Evolutionary conservation across 495 filamentous ascomycete species (phyloP).

Genomic region (Hyaloscypha variabilis): DNA sequence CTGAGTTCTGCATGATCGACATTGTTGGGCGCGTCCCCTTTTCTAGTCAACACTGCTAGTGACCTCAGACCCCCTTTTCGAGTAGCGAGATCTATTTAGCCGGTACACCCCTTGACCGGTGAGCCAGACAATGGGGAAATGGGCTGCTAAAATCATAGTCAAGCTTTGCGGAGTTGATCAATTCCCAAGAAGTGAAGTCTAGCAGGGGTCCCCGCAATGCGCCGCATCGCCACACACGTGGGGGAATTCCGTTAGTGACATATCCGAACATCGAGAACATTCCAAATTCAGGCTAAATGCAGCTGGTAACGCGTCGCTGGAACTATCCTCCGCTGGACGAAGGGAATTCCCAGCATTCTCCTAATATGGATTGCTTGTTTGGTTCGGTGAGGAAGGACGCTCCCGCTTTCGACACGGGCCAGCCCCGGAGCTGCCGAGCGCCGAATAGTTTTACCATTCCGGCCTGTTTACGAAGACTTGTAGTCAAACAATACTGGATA

Average conservation of each 20-base stretch:
- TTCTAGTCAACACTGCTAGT: neutral
- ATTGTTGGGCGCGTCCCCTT: neutral
- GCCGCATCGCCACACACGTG: neutral
- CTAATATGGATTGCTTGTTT: neutral
- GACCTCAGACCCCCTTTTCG: neutral
- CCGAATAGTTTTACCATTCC: neutral
- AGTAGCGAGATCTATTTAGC: neutral
- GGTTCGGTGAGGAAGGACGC: neutral
- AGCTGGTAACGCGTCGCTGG: neutral
- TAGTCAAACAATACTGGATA: neutral
- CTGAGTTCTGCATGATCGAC: neutral
- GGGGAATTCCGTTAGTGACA: neutral
- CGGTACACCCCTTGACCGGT: neutral
- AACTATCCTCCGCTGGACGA: neutral
- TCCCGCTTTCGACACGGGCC: neutral
- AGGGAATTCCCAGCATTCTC: neutral
- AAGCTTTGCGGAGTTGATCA: neutral
- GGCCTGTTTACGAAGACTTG: neutral
- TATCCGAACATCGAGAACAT: neutral
- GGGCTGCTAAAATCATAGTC: neutral
- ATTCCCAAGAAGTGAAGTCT: neutral
- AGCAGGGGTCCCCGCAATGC: neutral
- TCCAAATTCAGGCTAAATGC: conserved; percentile 3
- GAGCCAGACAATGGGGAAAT: neutral
- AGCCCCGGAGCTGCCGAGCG: neutral